Evolutionary conservation across 2,329 filamentous ascomycete species (phyloP), one percentile per base, ranked within the genome.

Genomic region (Simplicillium sp.): DNA sequence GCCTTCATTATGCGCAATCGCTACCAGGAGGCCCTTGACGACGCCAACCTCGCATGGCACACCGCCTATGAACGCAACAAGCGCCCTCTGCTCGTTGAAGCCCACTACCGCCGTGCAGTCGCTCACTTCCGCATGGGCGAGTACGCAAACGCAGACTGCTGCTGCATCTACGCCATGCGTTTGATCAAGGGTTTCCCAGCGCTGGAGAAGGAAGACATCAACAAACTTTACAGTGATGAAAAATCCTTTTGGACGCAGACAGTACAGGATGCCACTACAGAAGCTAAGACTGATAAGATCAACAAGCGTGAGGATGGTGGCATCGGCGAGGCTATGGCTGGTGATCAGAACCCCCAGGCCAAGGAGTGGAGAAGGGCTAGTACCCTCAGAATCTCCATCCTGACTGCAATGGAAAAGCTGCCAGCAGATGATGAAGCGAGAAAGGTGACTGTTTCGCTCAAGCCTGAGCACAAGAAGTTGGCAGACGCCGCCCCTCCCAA

Each of bases 71-170:
- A 82, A 46, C 82, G 90, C 33, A 84, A 75, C 28, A 84, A 82
- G 52, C 78, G 84, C 38, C 78, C 87, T 48, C 72, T 84, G 25
- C 87, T 96, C 58, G 71, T 80, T 36, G 77, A 87, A n/a, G 82
- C 86, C 2, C 87, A 96, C 54, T 77, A 92, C 53, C 79, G 89
- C 50, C 78, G 90, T 31, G 84, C 78, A 5, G 77, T 94, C 11
- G 75, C 83, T 11, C 70, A 90, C 18, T 84, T 79, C 59, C 76
- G 80, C 37, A 66, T 88, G 33, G 77, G 75, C 29, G 72, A 77
- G 40, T 87, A 80, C 51, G 87, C 82, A 3, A 83, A 96, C 60
- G 82, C 88, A 1, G 74, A 81, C 44, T 75, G 79, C 49, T 77
- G 89, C 47, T 77, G 89, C 15, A 66, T 68, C 14, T 81, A 77